These are phyloP conservation scores for Raffaelea ambrosiae DNA, from an alignment of 2,329 filamentous ascomycete genomes.

Conservation along the genomic window DNA sequence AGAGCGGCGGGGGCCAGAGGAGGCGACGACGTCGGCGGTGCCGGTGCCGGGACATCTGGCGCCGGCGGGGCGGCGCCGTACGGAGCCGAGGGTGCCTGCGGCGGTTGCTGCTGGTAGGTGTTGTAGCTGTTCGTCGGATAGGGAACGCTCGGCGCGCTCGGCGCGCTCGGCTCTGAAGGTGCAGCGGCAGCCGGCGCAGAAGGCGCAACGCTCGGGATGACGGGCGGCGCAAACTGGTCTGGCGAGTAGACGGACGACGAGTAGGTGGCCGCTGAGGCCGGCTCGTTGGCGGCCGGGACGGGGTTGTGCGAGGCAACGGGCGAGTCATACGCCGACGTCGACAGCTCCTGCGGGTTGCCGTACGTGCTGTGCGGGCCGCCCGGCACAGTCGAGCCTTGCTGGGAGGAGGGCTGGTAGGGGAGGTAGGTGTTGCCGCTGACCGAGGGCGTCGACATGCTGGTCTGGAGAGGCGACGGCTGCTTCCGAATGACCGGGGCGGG, in stretches of 20 bases:
- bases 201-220: constrained; percentile 10
- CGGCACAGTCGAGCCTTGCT: constrained; percentile 25
- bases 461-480: constrained; percentile 41
- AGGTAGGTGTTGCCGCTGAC: constrained; percentile 39
- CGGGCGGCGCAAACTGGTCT: constrained; percentile 32
- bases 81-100: constrained; percentile 20
- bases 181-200: constrained; percentile 20
- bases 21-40: constrained; percentile 20
- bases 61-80: constrained; percentile 18
- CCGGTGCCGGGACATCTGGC: constrained; percentile 21
- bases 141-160: too few species aligned
- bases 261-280: constrained; percentile 33
- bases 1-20: constrained; percentile 34
- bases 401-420: constrained; percentile 29
- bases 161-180: constrained; percentile 26
- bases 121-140: constrained; percentile 23
- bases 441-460: constrained; percentile 31
- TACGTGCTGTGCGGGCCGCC: constrained; percentile 58
- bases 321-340: constrained; percentile 69
- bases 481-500: constrained; percentile 11
- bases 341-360: constrained; percentile 66
- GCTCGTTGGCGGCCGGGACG: constrained; percentile 25
- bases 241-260: constrained; percentile 39
- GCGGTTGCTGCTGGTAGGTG: constrained; percentile 18
- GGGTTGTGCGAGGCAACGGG: constrained; percentile 51